phyloP scores from a whole-genome alignment of 2,329 filamentous ascomycete genomes.

The Fonsecaea monophora region DNA sequence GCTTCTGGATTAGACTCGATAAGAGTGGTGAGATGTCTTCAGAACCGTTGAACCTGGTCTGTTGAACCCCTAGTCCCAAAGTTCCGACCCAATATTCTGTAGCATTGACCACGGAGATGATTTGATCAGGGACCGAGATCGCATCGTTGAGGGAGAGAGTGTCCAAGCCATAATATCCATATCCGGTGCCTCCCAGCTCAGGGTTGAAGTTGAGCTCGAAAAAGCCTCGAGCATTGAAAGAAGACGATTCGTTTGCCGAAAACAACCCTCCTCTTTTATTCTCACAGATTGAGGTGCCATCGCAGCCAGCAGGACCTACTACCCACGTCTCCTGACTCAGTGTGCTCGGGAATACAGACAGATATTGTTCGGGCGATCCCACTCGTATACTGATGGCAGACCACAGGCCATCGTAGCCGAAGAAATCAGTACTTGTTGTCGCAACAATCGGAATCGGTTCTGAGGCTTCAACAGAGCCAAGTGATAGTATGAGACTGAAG shows the following conservation, averaged over 20 bases:
- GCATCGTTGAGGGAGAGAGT: conserved; percentile 42
- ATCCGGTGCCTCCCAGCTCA: conserved; percentile 36
- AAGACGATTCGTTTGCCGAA: conserved; percentile 43
- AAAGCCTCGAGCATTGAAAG: conserved; percentile 42
- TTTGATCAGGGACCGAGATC: conserved; percentile 42
- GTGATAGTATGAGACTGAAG: conserved; percentile 6
- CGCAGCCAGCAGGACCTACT: conserved; percentile 42
- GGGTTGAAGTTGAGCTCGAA: conserved; percentile 42
- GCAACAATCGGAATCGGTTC: conserved; percentile 32
- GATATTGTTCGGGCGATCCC: conserved; percentile 43
- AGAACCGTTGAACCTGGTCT: conserved; percentile 41
- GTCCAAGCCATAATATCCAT: conserved; percentile 48
- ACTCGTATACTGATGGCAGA: conserved; percentile 42
- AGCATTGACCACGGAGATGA: conserved; percentile 44
- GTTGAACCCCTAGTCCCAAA: conserved; percentile 43
- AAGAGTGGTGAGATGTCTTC: conserved; percentile 40
- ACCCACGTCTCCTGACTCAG: conserved; percentile 44
- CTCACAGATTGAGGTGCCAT: conserved; percentile 41
- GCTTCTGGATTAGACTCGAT: conserved; percentile 42
- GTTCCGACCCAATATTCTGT: conserved; percentile 47
- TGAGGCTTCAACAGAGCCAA: conserved; percentile 3
- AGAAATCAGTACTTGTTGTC: conserved; percentile 34
- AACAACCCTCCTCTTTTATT: conserved; percentile 45
- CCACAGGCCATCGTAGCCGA: conserved; percentile 44
- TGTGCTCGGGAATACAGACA: conserved; percentile 43